phyloP scores from a whole-genome alignment of 371 early-diverging fungal genomes.

The Mycotypha africana region DNA sequence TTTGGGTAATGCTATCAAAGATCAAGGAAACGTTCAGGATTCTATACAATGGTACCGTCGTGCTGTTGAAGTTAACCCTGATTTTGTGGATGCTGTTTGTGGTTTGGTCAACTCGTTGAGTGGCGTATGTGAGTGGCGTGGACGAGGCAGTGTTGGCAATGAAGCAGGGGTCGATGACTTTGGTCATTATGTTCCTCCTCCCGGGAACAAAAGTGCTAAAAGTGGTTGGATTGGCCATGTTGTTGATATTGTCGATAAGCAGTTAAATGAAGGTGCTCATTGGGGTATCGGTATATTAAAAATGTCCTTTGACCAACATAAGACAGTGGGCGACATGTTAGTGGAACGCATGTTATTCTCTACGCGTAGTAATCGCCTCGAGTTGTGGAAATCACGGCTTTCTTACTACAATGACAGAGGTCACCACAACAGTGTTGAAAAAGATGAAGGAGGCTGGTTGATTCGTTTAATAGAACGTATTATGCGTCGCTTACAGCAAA shows the following conservation, averaged over 20 bases:
- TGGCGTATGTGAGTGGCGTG: conserved; percentile 90
- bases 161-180: conserved; percentile 35
- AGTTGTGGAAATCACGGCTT: conserved; percentile 29
- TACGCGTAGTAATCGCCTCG: neutral
- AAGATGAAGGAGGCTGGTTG: conserved; percentile 76
- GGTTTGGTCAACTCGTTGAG: conserved; percentile 83
- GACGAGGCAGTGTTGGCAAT: conserved; percentile 57
- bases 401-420: conserved; percentile 5
- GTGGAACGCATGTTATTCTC: conserved; percentile 24
- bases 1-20: conserved; percentile 87
- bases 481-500: conserved; percentile 56
- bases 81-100: conserved; percentile 90
- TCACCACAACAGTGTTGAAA: conserved; percentile 21
- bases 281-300: conserved; percentile 53
- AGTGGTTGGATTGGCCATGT: conserved; percentile 81
- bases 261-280: conserved; percentile 60
- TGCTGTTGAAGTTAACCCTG: conserved; percentile 81
- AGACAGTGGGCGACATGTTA: conserved; percentile 22
- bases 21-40: conserved; percentile 85
- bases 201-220: conserved; percentile 19
- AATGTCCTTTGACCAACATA: neutral
- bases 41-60: conserved; percentile 81
- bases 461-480: conserved; percentile 63
- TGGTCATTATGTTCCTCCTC: conserved; percentile 24
- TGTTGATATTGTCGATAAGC: conserved; percentile 73